A percentile compares a stretch with the other conserved stretches of the same genome.
These are phyloP conservation scores for Lipomyces yamadae DNA, from an alignment of 805 yeast species.

Conservation along the genomic window DNA sequence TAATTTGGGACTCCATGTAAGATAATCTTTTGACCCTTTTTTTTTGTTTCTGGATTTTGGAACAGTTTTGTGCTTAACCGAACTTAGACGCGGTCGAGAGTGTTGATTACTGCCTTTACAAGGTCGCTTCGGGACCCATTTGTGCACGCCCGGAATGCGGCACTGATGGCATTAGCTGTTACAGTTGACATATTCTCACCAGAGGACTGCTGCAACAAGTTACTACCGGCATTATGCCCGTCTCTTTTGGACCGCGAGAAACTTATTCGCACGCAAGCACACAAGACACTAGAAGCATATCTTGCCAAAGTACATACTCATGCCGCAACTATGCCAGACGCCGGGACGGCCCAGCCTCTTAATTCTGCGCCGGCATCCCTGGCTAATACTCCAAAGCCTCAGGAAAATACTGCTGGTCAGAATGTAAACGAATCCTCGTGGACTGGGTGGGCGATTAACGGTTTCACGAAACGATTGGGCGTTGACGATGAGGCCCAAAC, in stretches of 20 bases:
- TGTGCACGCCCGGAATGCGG: conserved; percentile 73
- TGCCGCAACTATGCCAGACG: conserved; percentile 42
- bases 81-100: conserved; percentile 60
- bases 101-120: conserved; percentile 83
- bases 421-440: conserved; percentile 24
- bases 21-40: background rate
- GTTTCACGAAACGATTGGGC: conserved; percentile 30
- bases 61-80: conserved; percentile 27
- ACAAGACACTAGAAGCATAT: conserved; percentile 65
- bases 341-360: conserved; percentile 23
- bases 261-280: conserved; percentile 74
- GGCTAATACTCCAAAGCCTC: conserved; percentile 22
- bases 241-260: conserved; percentile 75
- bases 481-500: conserved; percentile 23
- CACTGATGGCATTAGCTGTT: conserved; percentile 72
- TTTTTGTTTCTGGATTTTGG: no score
- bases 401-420: conserved; percentile 2
- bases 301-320: conserved; percentile 58
- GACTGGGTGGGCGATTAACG: conserved; percentile 36
- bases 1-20: conserved; percentile 54
- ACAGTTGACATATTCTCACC: conserved; percentile 71
- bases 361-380: conserved; percentile 27
- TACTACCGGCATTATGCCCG: conserved; percentile 83
- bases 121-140: conserved; percentile 82
- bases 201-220: conserved; percentile 75